These are phyloP conservation scores for Fraxinus anomala DNA, from an alignment of 257 asterid genomes.

Conservation along the genomic window DNA sequence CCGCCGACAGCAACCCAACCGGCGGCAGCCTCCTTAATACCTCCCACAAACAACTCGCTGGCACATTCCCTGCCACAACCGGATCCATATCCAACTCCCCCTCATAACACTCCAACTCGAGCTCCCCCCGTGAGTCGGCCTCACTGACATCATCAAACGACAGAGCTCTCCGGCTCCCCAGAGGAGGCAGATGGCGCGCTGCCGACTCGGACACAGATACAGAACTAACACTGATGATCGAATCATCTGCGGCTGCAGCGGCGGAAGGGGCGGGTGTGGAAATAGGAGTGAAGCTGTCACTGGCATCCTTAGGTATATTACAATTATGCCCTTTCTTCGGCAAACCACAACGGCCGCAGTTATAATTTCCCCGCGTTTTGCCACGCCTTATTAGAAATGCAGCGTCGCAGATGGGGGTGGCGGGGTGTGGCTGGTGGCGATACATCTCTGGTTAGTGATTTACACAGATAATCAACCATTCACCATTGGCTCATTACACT, in stretches of 20 bases:
- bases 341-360: slow-evolving; percentile 86
- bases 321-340: slow-evolving; percentile 90
- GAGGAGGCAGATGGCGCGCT: slow-evolving; percentile 35
- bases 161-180: slow-evolving; percentile 65
- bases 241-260: slow-evolving; percentile 27
- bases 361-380: slow-evolving; percentile 75
- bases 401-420: slow-evolving; percentile 66
- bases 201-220: slow-evolving; percentile 37
- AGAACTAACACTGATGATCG: slow-evolving; percentile 22
- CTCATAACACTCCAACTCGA: slow-evolving; percentile 24
- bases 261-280: slow-evolving; percentile 38
- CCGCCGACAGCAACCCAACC: slow-evolving; percentile 62
- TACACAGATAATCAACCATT: background rate
- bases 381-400: slow-evolving; percentile 48
- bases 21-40: slow-evolving; percentile 87
- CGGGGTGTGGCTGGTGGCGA: slow-evolving; percentile 74
- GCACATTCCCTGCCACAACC: slow-evolving; percentile 47
- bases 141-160: slow-evolving; percentile 66
- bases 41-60: slow-evolving; percentile 78
- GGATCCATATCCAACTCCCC: slow-evolving; percentile 46
- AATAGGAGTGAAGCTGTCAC: slow-evolving; percentile 29
- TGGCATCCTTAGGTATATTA: slow-evolving; percentile 22
- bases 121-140: slow-evolving; percentile 49
- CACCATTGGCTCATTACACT: background rate
- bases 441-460: slow-evolving; percentile 40